A percentile compares a stretch with the other conserved stretches of the same genome.
These are phyloP conservation scores for Trichophaea hybrida DNA, from an alignment of 2,329 filamentous ascomycete genomes.

Conservation along the genomic window DNA sequence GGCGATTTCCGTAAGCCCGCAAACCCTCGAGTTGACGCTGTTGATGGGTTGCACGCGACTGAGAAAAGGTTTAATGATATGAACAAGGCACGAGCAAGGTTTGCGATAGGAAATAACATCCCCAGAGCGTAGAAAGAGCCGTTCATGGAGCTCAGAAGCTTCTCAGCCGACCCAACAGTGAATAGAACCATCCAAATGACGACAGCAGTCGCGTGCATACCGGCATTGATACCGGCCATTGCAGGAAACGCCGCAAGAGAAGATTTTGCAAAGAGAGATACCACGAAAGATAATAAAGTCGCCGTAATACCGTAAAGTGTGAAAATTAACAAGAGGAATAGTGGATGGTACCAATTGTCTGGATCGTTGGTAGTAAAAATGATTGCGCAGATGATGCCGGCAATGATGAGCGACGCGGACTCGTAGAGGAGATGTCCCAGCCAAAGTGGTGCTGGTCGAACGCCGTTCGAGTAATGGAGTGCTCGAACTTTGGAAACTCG, in stretches of 20 bases:
- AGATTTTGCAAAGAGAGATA: conserved; percentile 57
- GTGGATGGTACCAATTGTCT: conserved; percentile 55
- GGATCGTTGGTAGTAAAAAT: conserved; percentile 51
- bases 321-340: conserved; percentile 69
- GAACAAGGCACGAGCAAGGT: conserved; percentile 58
- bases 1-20: conserved; percentile 49
- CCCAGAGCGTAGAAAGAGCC: conserved; percentile 64
- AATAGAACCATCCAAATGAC: conserved; percentile 57
- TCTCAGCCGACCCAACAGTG: conserved; percentile 56
- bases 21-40: conserved; percentile 32
- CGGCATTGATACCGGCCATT: conserved; percentile 52
- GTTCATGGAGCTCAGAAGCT: conserved; percentile 51
- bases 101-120: conserved; percentile 60
- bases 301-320: conserved; percentile 68
- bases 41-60: conserved; percentile 49
- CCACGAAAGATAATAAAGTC: conserved; percentile 60
- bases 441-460: conserved; percentile 70
- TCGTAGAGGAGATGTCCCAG: conserved; percentile 70
- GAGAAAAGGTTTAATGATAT: conserved; percentile 73
- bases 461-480: conserved; percentile 83
- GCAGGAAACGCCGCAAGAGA: conserved; percentile 77
- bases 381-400: conserved; percentile 45
- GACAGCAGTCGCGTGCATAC: conserved; percentile 56
- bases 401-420: conserved; percentile 46
- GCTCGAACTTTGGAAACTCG: conserved; percentile 63